Evolutionary conservation across 306 rosid species (phyloP), one percentile per base, ranked within the genome.

Genomic region (Citrullus mucosospermus): DNA sequence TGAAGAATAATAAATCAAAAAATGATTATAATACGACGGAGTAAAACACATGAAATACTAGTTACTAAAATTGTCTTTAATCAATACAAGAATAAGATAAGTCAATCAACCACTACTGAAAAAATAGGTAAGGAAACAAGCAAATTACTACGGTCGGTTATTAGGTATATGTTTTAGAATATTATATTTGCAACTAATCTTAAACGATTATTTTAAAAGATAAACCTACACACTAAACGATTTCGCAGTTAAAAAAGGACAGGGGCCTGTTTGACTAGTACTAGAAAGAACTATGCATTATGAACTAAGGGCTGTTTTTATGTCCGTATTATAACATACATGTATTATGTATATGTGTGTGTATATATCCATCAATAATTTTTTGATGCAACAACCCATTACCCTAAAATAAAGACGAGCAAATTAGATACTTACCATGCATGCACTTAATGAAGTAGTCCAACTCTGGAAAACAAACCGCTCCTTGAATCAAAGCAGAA

Each of bases 391-490:
- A 51, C 41, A 13, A 54, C 9, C 25, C 53, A 81, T 55, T 81
- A 58, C 62, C 62, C 38, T 53, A 39, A 71, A 34, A 81, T 63
- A 84, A 75, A 16, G 55, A 62, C 5, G 16, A 59, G 9, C 8
- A 61, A 25, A 22, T 43, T 41, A 48, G 22, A 28, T 72, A 77
- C 88, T 89, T 90, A 92, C 99, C 99, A 78, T 95, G 99, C 97
- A 95, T 88, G 85, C 90, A 85, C 87, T 95, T 95, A 79, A 92
- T 81, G 78, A 95, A 92, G 90, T 87, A 84, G 84, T 86, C 93
- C 86, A 95, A 81, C 84, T 95, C 97, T 0, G 92, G 58, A 78
- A 89, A 83, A 86, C 92, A 89, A 86, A 86, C 85, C 79, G 88
- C 85, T 76, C 93, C 95, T 81, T 88, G 91, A 84, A 84, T 84